Evolutionary conservation across 1,139 yeast species (phyloP), one percentile per base, ranked within the genome.

Genomic region (Yamadazyma taylorii): DNA sequence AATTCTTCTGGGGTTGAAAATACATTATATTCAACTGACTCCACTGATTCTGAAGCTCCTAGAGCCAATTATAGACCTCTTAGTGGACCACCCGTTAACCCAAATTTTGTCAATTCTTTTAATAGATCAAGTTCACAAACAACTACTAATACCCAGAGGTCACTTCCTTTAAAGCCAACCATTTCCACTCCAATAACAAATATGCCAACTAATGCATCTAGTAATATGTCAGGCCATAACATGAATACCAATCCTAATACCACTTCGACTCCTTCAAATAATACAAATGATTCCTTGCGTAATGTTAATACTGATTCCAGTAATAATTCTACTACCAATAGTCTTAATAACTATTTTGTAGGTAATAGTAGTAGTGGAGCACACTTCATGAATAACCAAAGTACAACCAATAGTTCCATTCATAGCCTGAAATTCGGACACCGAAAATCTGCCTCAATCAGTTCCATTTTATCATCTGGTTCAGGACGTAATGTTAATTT

Each of bases 401-500:
- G n/a, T 10, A 27, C 21, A 8, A 15, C 30, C 3, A 15, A 12
- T 5, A 27, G 21, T 27, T 15, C 30, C 21, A 27, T 27, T 12
- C 4, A 27, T 27, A 27, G 16, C 21, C 13, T 17, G n/a, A 29
- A 29, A 19, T 29, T 29, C 19, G 21, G 17, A 13, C 51, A 46
- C 33, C 24, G 46, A 5, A 43, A 47, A 36, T 47, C 50, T 22
- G 38, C 63, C 23, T 69, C 75, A 3, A 53, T 68, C 10, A 61
- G 71, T 39, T 69, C 75, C 1, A 52, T 68, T 11, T 52, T 57
- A 47, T 65, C 73, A 32, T 46, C 67, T 3, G 55, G 49, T 26
- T 68, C 75, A 0, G 56, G 55, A 40, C 52, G 61, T 25, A 67
- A 67, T 43, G 67, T 68, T 31, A 70, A 67, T 45, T 52, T 71